These are phyloP conservation scores for Cordyceps fumosorosea DNA, from an alignment of 2,329 filamentous ascomycete species.

Conservation along the genomic window DNA sequence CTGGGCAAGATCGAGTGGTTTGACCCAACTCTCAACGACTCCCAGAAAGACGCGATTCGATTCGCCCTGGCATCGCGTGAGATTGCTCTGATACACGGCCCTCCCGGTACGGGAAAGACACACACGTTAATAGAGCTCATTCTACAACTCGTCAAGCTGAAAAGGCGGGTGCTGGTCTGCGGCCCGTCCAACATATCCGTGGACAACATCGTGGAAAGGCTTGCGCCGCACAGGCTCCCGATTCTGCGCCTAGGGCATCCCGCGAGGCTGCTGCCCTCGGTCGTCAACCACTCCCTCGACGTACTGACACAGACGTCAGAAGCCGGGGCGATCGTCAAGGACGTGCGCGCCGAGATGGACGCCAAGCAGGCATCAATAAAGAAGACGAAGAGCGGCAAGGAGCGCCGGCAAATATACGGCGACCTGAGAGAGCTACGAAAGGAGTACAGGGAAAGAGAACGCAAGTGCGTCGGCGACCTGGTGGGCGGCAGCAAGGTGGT, in stretches of 20 bases:
- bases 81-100: conserved; percentile 86
- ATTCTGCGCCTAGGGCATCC: conserved; percentile 91
- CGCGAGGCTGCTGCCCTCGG: conserved; percentile 79
- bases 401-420: conserved; percentile 73
- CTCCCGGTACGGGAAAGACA: conserved; percentile 94
- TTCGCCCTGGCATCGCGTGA: conserved; percentile 80
- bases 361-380: conserved; percentile 80
- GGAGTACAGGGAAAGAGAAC: conserved; percentile 82
- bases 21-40: conserved; percentile 56
- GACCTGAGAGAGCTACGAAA: conserved; percentile 81
- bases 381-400: conserved; percentile 75
- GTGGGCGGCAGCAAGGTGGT: conserved; percentile 78
- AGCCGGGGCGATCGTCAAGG: conserved; percentile 79
- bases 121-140: conserved; percentile 95
- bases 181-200: conserved; percentile 96
- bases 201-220: conserved; percentile 93
- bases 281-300: conserved; percentile 84
- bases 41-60: conserved; percentile 62
- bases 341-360: conserved; percentile 90
- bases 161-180: conserved; percentile 78
- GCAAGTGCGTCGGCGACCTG: conserved; percentile 69
- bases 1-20: conserved; percentile 50
- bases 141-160: conserved; percentile 72
- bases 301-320: conserved; percentile 86
- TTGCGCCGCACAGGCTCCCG: conserved; percentile 76